Base-by-base conservation (phyloP, 2,329 filamentous ascomycete genomes). In the Xylariaceae sp. region DNA sequence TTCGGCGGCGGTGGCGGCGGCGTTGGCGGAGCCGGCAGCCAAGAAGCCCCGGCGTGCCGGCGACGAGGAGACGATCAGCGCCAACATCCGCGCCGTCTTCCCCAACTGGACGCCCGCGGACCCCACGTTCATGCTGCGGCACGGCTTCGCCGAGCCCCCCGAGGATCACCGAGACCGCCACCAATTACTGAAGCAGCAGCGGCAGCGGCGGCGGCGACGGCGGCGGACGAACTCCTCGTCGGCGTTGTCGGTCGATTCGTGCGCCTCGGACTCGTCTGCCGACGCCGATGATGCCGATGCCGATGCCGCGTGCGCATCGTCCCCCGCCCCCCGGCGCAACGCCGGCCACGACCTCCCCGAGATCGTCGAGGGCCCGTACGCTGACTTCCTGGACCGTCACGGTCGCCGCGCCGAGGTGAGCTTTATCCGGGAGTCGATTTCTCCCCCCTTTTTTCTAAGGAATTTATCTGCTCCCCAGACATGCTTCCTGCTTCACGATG, bases 61-160 rank as follows among this genome's bases (percentile, higher is more conserved):
- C 23, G 30, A 31, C 19, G 19, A 37, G 12, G 30, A 37, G 23
- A 18, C 30, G 10, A 33, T 37, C 16, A 19, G 14, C 12, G 30
- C 35, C 5, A 19, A 29, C 14, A 18, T 37, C 18, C 19, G 19
- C 9, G 37, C 37, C 18, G 26, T 36, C 12, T 39, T 29, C 23
- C 33, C 37, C 19, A 33, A 36, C 33, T 39, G 37, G 37, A 24
- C 22, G 19, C 33, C 37, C 5, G 33, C 19, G 17, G 33, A 39
- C 26, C 37, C 37, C 3, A 12, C 18, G 12, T 24, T 39, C 18
- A 18, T 39, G 21, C 24, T 26, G 4, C 19, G 29, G 26, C 26
- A 33, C 30, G 37, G 37, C 13, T 33, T 39, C 25, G 33, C 30
- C 12, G 37, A 32, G 15, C 24, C 35, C 5, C 12, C 14, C 22